Evolutionary conservation across 345 rosid species (phyloP).

Genomic region (Eucalyptus microcorys): DNA sequence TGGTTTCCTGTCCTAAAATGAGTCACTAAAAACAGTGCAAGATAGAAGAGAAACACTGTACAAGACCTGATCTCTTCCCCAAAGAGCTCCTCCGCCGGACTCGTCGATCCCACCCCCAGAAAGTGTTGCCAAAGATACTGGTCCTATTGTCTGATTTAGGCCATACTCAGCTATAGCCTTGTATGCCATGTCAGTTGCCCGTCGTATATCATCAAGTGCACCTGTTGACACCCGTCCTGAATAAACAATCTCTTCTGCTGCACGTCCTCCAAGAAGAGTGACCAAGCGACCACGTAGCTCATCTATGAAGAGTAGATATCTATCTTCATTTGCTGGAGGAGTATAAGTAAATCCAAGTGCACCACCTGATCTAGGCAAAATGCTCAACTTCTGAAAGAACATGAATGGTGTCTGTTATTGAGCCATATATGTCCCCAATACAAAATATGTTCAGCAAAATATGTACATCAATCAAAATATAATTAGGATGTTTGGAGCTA

Average conservation of each 20-base stretch:
- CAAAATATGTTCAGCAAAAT: background rate
- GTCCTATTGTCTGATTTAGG: conserved; percentile 78
- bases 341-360: conserved; percentile 86
- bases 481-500: background rate
- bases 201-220: conserved; percentile 89
- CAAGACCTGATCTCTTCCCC: conserved; percentile 88
- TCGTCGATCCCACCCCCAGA: conserved; percentile 85
- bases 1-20: background rate
- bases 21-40: background rate
- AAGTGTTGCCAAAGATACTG: conserved; percentile 75
- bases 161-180: conserved; percentile 98
- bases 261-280: conserved; percentile 96
- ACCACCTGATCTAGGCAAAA: conserved; percentile 96
- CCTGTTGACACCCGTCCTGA: conserved; percentile 91
- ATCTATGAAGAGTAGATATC: conserved; percentile 88
- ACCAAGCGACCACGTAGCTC: conserved; percentile 92
- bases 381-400: conserved; percentile 74
- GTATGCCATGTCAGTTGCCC: conserved; percentile 95
- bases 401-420: background rate
- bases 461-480: background rate
- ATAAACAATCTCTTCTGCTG: conserved; percentile 90
- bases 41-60: background rate
- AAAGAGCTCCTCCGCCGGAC: conserved; percentile 48
- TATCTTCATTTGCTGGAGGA: conserved; percentile 80
- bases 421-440: background rate